Conservation (phyloP, 2,329 filamentous ascomycete genomes). For the Trichoderma hamatum region DNA sequence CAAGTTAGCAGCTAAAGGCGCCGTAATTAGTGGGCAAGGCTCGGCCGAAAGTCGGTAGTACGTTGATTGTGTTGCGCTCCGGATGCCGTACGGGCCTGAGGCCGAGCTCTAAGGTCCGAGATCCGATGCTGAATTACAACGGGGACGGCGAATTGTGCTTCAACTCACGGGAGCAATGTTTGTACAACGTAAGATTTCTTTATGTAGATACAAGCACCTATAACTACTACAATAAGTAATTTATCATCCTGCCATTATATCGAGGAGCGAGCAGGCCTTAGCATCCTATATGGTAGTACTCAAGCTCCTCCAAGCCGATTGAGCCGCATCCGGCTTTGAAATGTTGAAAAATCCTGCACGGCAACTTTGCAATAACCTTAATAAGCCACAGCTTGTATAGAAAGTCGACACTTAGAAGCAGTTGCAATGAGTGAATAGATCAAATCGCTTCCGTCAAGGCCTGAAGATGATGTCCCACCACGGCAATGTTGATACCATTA, state of each 20-base stretch:
- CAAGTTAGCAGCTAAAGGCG: conserved; percentile 8
- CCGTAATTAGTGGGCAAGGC: conserved; percentile 4
- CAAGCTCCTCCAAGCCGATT: not conserved
- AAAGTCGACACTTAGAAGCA: not conserved
- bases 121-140: not conserved
- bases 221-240: not conserved
- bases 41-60: conserved; percentile 16
- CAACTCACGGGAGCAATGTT: not conserved
- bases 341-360: not conserved
- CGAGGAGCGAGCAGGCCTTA: not conserved
- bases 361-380: not conserved
- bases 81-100: conserved; percentile 10
- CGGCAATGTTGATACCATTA: not conserved
- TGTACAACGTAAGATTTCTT: not conserved
- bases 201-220: not conserved
- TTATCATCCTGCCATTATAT: not conserved
- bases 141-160: not conserved
- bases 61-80: not conserved
- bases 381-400: not conserved
- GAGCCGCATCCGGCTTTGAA: not conserved
- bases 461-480: not conserved
- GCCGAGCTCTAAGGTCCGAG: conserved; percentile 16
- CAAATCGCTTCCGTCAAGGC: not conserved
- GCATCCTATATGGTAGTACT: not conserved
- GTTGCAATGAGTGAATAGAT: not conserved